phyloP scores from a whole-genome alignment of 352 stramenopile species.

The Pythium biforme region DNA sequence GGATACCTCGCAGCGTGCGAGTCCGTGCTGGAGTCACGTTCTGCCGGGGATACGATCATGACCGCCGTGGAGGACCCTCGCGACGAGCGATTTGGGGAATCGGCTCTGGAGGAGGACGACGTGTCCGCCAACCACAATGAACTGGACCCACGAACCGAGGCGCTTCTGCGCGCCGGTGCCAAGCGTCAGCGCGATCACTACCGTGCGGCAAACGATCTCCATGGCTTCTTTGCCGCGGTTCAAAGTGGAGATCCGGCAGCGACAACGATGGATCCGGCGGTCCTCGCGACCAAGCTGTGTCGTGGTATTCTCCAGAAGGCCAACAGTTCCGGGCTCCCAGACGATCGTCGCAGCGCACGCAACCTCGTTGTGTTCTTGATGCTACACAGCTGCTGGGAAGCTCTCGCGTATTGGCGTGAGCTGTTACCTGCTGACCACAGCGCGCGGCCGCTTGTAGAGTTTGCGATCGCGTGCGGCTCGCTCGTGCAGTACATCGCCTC shows the following conservation, averaged over 20 bases:
- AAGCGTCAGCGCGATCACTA: constrained; percentile 49
- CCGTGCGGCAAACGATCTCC: constrained; percentile 46
- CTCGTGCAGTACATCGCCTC: constrained; percentile 37
- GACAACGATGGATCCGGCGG: constrained; percentile 20
- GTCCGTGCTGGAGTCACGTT: constrained; percentile 54
- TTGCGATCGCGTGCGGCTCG: constrained; percentile 43
- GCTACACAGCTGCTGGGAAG: constrained; percentile 54
- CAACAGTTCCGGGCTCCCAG: constrained; percentile 2
- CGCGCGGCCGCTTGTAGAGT: constrained; percentile 30
- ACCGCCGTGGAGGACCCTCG: not conserved
- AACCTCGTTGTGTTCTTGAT: constrained; percentile 59
- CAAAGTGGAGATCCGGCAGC: constrained; percentile 33
- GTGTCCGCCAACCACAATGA: not conserved
- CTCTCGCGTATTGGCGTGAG: constrained; percentile 42
- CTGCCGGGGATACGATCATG: constrained; percentile 20
- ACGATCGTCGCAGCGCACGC: constrained; percentile 2
- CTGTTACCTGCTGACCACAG: constrained; percentile 4
- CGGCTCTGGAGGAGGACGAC: not conserved
- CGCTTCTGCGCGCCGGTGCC: constrained; percentile 5
- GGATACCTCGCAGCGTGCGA: constrained; percentile 72
- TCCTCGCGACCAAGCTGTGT: constrained; percentile 3
- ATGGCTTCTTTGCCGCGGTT: constrained; percentile 44
- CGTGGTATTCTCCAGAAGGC: constrained; percentile 15
- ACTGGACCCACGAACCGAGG: not conserved
- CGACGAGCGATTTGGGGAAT: not conserved